Evolutionary conservation across 129 eudicot species (phyloP).

Genomic region (Pulicaria dysenterica): DNA sequence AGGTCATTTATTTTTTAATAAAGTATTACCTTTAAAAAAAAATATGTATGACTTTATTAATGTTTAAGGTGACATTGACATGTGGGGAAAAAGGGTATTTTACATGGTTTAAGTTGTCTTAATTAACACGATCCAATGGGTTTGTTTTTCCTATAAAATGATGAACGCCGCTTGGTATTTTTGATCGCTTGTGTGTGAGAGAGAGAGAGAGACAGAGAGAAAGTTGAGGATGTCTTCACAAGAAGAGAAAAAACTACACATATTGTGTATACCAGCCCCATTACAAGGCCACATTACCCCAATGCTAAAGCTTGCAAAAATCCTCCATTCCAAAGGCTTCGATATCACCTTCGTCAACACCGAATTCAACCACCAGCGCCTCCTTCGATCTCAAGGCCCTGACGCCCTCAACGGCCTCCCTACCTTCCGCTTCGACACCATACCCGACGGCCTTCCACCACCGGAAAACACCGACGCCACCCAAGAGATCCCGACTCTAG

Average conservation of each 20-base stretch:
- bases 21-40: no score
- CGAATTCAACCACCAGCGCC: constrained; percentile 37
- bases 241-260: constrained; percentile 34
- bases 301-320: constrained; percentile 47
- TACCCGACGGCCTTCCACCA: constrained; percentile 48
- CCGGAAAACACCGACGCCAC: constrained; percentile 35
- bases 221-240: constrained; percentile 1
- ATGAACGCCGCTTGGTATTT: not conserved
- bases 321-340: constrained; percentile 46
- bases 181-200: not conserved
- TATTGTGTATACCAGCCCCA: constrained; percentile 32
- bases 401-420: constrained; percentile 31
- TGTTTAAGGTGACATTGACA: no score
- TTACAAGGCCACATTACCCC: constrained; percentile 49
- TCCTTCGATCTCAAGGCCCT: constrained; percentile 31
- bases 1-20: no score
- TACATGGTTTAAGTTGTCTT: no score
- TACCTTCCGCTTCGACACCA: constrained; percentile 42
- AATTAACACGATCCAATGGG: no score
- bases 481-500: constrained; percentile 10
- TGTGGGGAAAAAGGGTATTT: no score
- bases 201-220: not conserved
- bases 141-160: no score
- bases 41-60: no score
- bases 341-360: constrained; percentile 36